These are phyloP conservation scores for Potentilla sterilis DNA, from an alignment of 306 rosid species.

Conservation along the genomic window DNA sequence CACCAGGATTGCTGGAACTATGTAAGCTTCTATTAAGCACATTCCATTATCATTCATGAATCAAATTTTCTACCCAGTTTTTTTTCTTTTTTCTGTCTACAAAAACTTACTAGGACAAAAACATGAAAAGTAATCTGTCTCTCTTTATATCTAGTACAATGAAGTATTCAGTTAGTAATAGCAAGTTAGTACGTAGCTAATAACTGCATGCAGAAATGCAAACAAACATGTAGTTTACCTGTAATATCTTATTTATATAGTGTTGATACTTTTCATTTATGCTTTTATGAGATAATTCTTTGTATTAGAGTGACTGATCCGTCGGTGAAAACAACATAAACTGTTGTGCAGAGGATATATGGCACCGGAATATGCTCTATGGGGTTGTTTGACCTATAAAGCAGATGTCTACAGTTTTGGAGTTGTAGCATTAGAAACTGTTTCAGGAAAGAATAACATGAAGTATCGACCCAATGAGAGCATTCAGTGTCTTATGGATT, in stretches of 20 bases:
- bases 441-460: slow-evolving; percentile 23
- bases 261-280: background rate
- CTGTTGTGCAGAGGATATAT: slow-evolving; percentile 22
- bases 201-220: background rate
- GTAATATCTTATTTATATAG: background rate
- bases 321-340: background rate
- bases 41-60: background rate
- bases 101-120: background rate
- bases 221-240: background rate
- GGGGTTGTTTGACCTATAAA: slow-evolving; percentile 24
- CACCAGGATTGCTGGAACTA: slow-evolving; percentile 55
- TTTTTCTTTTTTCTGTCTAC: background rate
- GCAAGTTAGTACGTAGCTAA: background rate
- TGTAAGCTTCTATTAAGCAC: slow-evolving; percentile 24
- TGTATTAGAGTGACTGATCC: background rate
- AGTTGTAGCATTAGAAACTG: slow-evolving; percentile 9
- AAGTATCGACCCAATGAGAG: slow-evolving; percentile 45
- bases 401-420: slow-evolving; percentile 33
- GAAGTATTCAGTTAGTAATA: background rate
- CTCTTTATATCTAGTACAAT: background rate
- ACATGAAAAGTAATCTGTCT: slow-evolving; percentile 10
- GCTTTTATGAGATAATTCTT: background rate
- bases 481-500: slow-evolving; percentile 50
- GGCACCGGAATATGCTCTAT: slow-evolving; percentile 24
- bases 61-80: background rate